Base-by-base conservation (phyloP, 1,284 basidiomycete genomes). In the Ceratobasidium sp. region DNA sequence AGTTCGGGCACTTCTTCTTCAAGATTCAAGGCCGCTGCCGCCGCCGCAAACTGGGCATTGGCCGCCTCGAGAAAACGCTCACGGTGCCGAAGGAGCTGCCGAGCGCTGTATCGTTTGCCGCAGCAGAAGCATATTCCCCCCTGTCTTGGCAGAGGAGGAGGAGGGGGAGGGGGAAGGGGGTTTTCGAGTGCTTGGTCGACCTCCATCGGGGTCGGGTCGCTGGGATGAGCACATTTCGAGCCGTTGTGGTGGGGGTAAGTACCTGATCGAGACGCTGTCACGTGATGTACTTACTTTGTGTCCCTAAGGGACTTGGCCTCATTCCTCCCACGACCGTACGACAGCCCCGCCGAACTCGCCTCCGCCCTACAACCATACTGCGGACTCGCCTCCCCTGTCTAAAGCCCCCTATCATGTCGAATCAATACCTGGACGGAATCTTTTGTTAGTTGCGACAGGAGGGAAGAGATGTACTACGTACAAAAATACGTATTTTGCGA, bases 51-150 rank as follows among this genome's bases (percentile, higher is more conserved):
- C 44, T 44, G 18, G 13, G 9, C 18, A 12, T 66, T 39, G 23
- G 39, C 26, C 63, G 13, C 13, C 20, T 18, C 63, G 39, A 66
- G 63, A 44, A 66, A 66, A n/a, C 10, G n/a, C n/a, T n/a, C 9
- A 23, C 28, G 63, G 63, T 66, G 63, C 10, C 63, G 63, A 66
- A 39, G 39, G 23, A 66, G 63, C 63, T 66, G 63, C 44, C 61
- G 63, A 42, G 63, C 13, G 39, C 39, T 39, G 23, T 63, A 66
- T 6, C 13, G 12, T 44, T 33, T 33, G 20, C 40, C 44, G 40
- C 63, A 66, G 63, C 63, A 66, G 63, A 66, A 66, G 63, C 63
- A 66, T 46, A 13, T 18, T 44, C 63, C 15, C 40, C 39, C 28
- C n/a, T 10, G 55, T 23, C n/a, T 60, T n/a, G 58, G 58, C 12